Evolutionary conservation across 805 yeast species (phyloP), one percentile per base, ranked within the genome.

Genomic region (Suhomyces sp.): DNA sequence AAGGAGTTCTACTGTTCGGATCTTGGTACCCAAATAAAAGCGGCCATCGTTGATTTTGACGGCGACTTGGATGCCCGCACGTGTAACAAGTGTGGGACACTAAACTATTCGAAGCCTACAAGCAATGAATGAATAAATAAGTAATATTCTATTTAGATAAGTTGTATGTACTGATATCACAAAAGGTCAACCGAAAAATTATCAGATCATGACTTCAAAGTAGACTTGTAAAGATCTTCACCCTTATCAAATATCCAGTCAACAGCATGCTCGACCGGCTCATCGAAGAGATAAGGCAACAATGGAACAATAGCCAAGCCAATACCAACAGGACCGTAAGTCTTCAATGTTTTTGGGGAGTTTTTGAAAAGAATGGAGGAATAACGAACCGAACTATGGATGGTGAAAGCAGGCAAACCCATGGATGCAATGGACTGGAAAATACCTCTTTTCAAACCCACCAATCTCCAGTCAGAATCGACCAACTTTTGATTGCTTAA

Each of bases 11-110:
- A 86, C 60, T 87, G 93, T 68, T 66, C 72, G 6, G 97, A 92
- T 71, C 75, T 92, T 48, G 97, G 97, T 7, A 86, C 96, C 2
- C 97, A 92, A 68, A 92, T 92, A 50, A 91, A 89, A 67, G 86
- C 78, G 6, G 96, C 92, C 3, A 90, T 92, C 48, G 64, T 83
- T 43, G 77, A 73, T 13, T 91, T 89, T 65, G 96, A 89, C 56
- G 73, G 64, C 0, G 86, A 85, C 60, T 49, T 76, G 17, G 76
- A 78, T 10, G 81, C 81, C 44, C 80, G 96, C 64, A 89, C 91
- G 5, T 91, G 97, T 67, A 62, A 71, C 44, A 66, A 79, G 12
- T 91, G 97, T 67, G 92, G 93, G 1, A 82, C 89, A 0, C 68
- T 84, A 55, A 86, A 86, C 67, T 78, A 80, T 62, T 83, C 89